Evolutionary conservation across 352 stramenopile genomes (phyloP), one percentile per base, ranked within the genome.

Genomic region (Phytophthora fragariae): DNA sequence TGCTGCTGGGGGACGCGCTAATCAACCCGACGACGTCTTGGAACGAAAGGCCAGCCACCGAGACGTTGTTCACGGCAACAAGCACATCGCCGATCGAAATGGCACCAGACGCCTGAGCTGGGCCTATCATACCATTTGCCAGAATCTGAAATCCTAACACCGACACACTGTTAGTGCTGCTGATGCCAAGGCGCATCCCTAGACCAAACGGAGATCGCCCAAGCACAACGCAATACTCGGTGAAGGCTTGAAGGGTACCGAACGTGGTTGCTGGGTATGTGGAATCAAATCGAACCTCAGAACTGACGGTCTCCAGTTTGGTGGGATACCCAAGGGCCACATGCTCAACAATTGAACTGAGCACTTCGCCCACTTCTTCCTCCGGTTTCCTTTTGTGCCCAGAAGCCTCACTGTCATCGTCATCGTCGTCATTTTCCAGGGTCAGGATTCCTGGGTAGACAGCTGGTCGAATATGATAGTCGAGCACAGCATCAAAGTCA

Each of bases 111-210:
- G 87, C 77, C 31, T 97, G 84, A 0, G 90, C 90, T 7, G 90
- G 89, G 15, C 90, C 90, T 5, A 95, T 80, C 70, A 91, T 86
- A 10, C 87, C 88, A 58, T 88, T 92, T 5, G 82, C 61, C 12
- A 97, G 79, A 19, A 70, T 69, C 54, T 97, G 90, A 54, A 97
- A 97, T 8, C 90, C 90, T 37, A 97, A 72, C n/a, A 97, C 90
- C 3, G 80, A 85, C 19, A 89, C 79, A 41, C 79, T 84, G 19
- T 75, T 88, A 56, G 89, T 80, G 46, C 83, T 86, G 21, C 73
- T 83, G 31, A 94, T 80, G 50, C 90, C 90, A 27, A 97, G 73
- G 21, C 90, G 89, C 85, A 97, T 92, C 11, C 90, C 90, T 33
- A 97, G 82, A 27, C 90, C 90, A n/a, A 93, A 80, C 8, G 75